Percentiles rank a stretch among this genome's conserved stretches.
phyloP scores from a whole-genome alignment of 2,329 filamentous ascomycete species.

The Hypoxylon sp. region DNA sequence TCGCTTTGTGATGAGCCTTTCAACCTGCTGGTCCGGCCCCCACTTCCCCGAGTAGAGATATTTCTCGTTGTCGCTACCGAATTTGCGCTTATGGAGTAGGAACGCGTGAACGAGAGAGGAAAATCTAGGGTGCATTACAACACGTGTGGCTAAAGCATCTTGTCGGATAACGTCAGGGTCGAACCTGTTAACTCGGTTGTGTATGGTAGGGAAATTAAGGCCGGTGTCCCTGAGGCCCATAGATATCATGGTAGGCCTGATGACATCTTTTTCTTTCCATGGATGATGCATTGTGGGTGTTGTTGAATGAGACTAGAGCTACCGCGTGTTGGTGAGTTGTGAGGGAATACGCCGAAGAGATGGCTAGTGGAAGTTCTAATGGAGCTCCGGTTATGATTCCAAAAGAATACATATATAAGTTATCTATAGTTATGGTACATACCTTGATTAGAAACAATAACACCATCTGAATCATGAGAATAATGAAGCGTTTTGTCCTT shows the following conservation, averaged over 20 bases:
- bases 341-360: not conserved
- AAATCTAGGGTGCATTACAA: slow-evolving; percentile 50
- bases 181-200: slow-evolving; percentile 50
- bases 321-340: not conserved
- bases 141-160: slow-evolving; percentile 49
- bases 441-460: not conserved
- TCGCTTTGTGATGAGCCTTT: slow-evolving; percentile 49
- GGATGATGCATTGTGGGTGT: not conserved
- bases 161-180: slow-evolving; percentile 34
- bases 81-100: slow-evolving; percentile 49
- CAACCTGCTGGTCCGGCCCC: slow-evolving; percentile 48
- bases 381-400: not conserved
- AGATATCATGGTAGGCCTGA: slow-evolving; percentile 6
- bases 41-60: slow-evolving; percentile 43
- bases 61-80: slow-evolving; percentile 47
- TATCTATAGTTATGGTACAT: not conserved
- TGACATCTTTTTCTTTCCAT: not conserved
- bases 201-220: slow-evolving; percentile 37
- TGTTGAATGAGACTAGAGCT: not conserved
- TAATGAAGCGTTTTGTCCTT: not conserved
- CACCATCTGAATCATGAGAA: not conserved
- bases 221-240: slow-evolving; percentile 43
- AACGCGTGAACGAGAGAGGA: slow-evolving; percentile 49
- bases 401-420: not conserved
- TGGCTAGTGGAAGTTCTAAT: not conserved